Conservation (phyloP, 345 rosid species). For the Diplotaxis tenuifolia region DNA sequence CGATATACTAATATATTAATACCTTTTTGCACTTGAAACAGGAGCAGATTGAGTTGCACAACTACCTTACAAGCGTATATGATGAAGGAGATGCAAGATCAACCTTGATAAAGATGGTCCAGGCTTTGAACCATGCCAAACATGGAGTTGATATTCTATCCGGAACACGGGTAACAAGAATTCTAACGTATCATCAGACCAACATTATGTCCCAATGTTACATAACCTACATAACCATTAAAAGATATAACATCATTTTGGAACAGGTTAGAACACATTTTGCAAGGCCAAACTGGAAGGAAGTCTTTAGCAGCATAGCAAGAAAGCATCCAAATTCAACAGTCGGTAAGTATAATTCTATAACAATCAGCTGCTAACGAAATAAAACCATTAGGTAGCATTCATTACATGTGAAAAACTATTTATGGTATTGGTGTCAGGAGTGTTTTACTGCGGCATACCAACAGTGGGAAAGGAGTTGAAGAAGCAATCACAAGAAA, state of each 20-base stretch:
- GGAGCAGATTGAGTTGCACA: conserved; percentile 96
- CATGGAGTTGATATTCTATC: conserved; percentile 93
- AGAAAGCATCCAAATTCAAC: conserved; percentile 80
- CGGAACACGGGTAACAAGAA: conserved; percentile 76
- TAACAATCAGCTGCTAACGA: background rate
- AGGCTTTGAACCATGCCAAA: conserved; percentile 95
- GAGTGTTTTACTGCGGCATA: conserved; percentile 93
- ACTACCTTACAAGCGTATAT: conserved; percentile 92
- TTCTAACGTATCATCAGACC: background rate
- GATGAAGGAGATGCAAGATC: conserved; percentile 99
- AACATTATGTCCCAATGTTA: background rate
- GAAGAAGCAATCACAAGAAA: conserved; percentile 62
- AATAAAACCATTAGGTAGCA: conserved; percentile 3
- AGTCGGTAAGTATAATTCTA: conserved; percentile 53
- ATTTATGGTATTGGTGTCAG: conserved; percentile 44
- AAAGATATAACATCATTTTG: conserved; percentile 13
- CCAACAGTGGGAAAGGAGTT: conserved; percentile 85
- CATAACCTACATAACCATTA: background rate
- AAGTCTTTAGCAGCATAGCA: conserved; percentile 75
- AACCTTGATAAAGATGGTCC: conserved; percentile 93
- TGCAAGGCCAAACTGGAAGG: conserved; percentile 95
- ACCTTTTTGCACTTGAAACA: conserved; percentile 28
- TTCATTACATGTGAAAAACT: background rate
- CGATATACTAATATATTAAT: conserved; percentile 4
- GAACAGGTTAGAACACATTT: conserved; percentile 91